phyloP scores from a whole-genome alignment of 805 yeast genomes.

The Yamadazyma ubonensis region DNA sequence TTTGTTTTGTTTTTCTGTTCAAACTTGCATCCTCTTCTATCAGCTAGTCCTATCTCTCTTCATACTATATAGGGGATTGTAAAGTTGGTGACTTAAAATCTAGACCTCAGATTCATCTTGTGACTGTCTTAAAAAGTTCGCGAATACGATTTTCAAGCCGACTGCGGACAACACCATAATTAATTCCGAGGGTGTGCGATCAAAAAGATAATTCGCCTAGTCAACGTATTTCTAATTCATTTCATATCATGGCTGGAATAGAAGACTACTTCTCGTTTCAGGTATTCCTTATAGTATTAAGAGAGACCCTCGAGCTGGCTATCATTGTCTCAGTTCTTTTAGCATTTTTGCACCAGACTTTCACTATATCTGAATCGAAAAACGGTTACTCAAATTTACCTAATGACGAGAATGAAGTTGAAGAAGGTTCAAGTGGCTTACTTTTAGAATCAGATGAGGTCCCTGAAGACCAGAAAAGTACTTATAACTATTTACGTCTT shows the following conservation, averaged over 20 bases:
- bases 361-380: slow-evolving; percentile 9
- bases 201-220: slow-evolving; percentile 8
- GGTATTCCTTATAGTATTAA: slow-evolving; percentile 66
- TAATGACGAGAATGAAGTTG: background rate
- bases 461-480: slow-evolving; percentile 2
- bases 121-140: background rate
- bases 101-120: background rate
- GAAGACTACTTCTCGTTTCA: slow-evolving; percentile 62
- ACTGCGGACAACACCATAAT: background rate
- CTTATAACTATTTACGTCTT: slow-evolving; percentile 25
- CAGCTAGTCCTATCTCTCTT: no score
- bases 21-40: no score
- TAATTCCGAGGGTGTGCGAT: slow-evolving; percentile 8
- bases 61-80: no score
- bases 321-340: slow-evolving; percentile 70
- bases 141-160: slow-evolving; percentile 1
- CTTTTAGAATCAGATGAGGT: background rate
- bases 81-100: background rate
- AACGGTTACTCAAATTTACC: background rate
- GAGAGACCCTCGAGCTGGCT: slow-evolving; percentile 78
- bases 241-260: slow-evolving; percentile 11
- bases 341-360: slow-evolving; percentile 66
- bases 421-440: background rate
- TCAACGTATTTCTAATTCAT: no score
- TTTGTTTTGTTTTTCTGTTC: no score